Percentiles rank a stretch among this genome's conserved stretches.
phyloP scores from a whole-genome alignment of 2,329 filamentous ascomycete genomes.

The Fusarium marasasianum region DNA sequence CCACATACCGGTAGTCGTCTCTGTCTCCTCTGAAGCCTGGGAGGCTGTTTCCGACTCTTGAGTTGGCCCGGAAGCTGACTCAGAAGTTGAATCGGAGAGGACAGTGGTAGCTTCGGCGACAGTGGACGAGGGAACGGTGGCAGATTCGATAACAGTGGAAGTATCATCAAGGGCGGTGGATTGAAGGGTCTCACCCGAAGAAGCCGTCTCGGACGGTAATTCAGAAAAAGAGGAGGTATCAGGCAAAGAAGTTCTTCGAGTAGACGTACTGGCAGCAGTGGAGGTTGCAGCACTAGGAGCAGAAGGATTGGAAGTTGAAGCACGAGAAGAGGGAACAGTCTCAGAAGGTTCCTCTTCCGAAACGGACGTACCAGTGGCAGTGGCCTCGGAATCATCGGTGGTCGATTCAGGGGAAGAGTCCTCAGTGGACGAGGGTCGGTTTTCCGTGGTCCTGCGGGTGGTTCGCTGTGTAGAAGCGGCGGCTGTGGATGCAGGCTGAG shows the following conservation, averaged over 20 bases:
- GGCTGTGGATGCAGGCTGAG: constrained; percentile 17
- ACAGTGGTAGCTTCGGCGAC: constrained; percentile 4
- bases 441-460: constrained; percentile 15
- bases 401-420: constrained; percentile 31
- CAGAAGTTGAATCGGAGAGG: constrained; percentile 9
- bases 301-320: constrained; percentile 43
- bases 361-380: constrained; percentile 45
- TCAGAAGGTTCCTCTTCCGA: constrained; percentile 41
- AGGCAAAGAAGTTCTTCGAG: constrained; percentile 41
- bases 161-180: constrained; percentile 30
- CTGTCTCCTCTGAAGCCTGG: constrained; percentile 20
- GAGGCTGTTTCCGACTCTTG: constrained; percentile 25
- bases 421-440: constrained; percentile 15
- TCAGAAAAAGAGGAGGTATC: constrained; percentile 43
- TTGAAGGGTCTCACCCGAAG: constrained; percentile 38
- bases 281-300: constrained; percentile 36
- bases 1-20: constrained; percentile 46
- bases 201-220: constrained; percentile 40
- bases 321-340: constrained; percentile 42
- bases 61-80: constrained; percentile 12
- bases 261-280: constrained; percentile 48
- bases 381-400: constrained; percentile 38
- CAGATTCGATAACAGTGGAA: constrained; percentile 25
- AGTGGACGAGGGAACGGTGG: constrained; percentile 17
- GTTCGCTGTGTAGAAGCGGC: constrained; percentile 15